These are phyloP conservation scores for Verticillium nubilum DNA, from an alignment of 2,329 filamentous ascomycete genomes.

Conservation along the genomic window DNA sequence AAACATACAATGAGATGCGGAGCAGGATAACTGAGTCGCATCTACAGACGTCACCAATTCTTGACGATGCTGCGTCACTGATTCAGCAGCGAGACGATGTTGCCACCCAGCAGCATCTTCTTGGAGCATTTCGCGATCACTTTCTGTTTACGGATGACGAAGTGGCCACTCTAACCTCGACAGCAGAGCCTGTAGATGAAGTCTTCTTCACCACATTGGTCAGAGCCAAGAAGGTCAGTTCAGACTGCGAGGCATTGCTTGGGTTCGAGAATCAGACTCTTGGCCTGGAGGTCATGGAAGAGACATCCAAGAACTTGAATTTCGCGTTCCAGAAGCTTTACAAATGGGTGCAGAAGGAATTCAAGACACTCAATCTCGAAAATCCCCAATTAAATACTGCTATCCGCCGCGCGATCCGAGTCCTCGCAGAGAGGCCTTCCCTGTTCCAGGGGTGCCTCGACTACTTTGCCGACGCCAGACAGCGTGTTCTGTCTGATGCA, in stretches of 20 bases:
- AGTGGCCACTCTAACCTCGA: constrained; percentile 66
- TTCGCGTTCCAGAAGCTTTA: constrained; percentile 93
- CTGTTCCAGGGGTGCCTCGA: constrained; percentile 92
- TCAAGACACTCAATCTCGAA: constrained; percentile 87
- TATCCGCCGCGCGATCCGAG: constrained; percentile 76
- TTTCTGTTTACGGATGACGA: constrained; percentile 85
- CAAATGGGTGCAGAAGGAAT: constrained; percentile 89
- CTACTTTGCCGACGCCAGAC: constrained; percentile 84
- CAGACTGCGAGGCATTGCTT: constrained; percentile 82
- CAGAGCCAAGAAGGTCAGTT: constrained; percentile 80
- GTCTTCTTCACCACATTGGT: constrained; percentile 73
- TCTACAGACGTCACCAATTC: constrained; percentile 64
- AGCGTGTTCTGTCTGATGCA: constrained; percentile 78
- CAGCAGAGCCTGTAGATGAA: constrained; percentile 77
- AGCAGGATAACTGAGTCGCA: constrained; percentile 71
- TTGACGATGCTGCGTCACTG: constrained; percentile 71
- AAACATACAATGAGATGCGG: constrained; percentile 75
- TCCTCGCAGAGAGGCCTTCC: constrained; percentile 82
- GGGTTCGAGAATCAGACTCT: constrained; percentile 86
- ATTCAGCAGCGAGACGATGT: constrained; percentile 67
- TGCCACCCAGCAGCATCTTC: constrained; percentile 72
- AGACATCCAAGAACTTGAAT: constrained; percentile 81
- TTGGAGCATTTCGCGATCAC: constrained; percentile 72
- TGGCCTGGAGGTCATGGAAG: constrained; percentile 86
- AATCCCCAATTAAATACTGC: constrained; percentile 86